A percentile compares a stretch with the other conserved stretches of the same genome.
Conservation (phyloP, 495 filamentous ascomycete genomes). For the Tuber microsphaerosporum region DNA sequence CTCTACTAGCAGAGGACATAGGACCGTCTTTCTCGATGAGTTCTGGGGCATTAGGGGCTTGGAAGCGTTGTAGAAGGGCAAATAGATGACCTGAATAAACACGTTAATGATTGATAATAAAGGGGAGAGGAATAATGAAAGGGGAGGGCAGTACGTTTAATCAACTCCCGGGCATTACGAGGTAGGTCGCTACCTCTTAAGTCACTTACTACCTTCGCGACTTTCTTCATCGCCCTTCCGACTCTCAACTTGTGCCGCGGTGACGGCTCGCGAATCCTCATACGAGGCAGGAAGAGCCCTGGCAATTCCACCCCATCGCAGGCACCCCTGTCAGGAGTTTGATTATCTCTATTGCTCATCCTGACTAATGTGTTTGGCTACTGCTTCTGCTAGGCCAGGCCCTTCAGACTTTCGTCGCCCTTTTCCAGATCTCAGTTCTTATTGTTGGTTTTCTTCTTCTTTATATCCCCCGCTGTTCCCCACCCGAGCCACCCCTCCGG, state of each 20-base stretch:
- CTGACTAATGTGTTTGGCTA: slow-evolving; percentile 37
- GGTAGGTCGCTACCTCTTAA: slow-evolving; percentile 79
- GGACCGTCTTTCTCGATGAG: slow-evolving; percentile 23
- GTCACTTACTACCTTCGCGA: slow-evolving; percentile 69
- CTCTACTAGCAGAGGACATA: slow-evolving; percentile 46
- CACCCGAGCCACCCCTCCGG: slow-evolving; percentile 6
- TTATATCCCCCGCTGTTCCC: slow-evolving; percentile 47
- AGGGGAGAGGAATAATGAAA: background rate
- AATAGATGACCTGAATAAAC: slow-evolving; percentile 52
- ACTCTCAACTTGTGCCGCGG: slow-evolving; percentile 48
- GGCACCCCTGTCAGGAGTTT: slow-evolving; percentile 20
- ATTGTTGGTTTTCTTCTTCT: slow-evolving; percentile 42
- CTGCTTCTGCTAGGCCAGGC: slow-evolving; percentile 59
- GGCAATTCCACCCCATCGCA: slow-evolving; percentile 17
- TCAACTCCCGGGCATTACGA: slow-evolving; percentile 69
- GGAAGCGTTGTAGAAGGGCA: slow-evolving; percentile 70
- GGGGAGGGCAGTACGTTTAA: slow-evolving; percentile 49
- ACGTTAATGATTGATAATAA: background rate
- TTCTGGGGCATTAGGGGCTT: slow-evolving; percentile 44
- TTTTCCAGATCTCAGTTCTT: slow-evolving; percentile 39
- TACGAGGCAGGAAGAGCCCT: slow-evolving; percentile 28
- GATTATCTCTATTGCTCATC: background rate
- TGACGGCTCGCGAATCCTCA: slow-evolving; percentile 42
- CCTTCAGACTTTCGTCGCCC: slow-evolving; percentile 36
- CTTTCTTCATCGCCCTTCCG: slow-evolving; percentile 68